Evolutionary conservation across 192 early-diverging fungal genomes (phyloP), one percentile per base, ranked within the genome.

Genomic region (Entomortierella chlamydospora): DNA sequence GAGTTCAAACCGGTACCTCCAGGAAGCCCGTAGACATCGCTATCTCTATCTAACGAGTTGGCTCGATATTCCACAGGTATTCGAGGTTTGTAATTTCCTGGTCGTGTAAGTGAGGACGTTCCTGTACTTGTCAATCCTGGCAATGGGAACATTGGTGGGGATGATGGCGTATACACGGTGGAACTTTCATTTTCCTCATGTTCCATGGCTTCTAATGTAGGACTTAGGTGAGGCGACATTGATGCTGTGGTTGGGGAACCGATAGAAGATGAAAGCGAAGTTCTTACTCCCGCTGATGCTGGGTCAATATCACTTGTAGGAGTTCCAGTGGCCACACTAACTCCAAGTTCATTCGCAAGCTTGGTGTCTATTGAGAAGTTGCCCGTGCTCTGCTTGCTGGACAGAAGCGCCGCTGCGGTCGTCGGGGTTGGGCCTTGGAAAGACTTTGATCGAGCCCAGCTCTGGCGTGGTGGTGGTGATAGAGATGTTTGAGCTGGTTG

Each of bases 391-490:
- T 51, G n/a, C 20, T 18, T 29, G 43, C 17, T 41, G 43, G 52
- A 31, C 26, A 9, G 3, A 30, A 26, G 10, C 10, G 34, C 45
- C 15, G 45, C 45, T 12, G 45, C 45, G 15, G 15, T 20, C 2
- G 12, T 17, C 15, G 15, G 15, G 20, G 74, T 18, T 12, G 51
- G 22, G 20, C 68, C 52, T 37, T 70, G 68, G 68, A 66, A 70
- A 0, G 76, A 79, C 34, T 79, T 79, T 43, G 76, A 61, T 18
- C 68, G 61, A 0, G 52, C 26, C 76, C 76, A 79, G 25, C 68
- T 70, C 47, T 79, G 76, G 47, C 76, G 76, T 13, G 76, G 76
- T 12, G 76, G 76, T 9, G 76, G 76, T 0, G 76, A 70, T 30
- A 79, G 45, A 0, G 76, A 79, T 8, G 61, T 61, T 23, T 66